A percentile compares a stretch with the other conserved stretches of the same genome.
phyloP scores from a whole-genome alignment of 2,329 filamentous ascomycete species.

The Aspergillus novofumigatus region DNA sequence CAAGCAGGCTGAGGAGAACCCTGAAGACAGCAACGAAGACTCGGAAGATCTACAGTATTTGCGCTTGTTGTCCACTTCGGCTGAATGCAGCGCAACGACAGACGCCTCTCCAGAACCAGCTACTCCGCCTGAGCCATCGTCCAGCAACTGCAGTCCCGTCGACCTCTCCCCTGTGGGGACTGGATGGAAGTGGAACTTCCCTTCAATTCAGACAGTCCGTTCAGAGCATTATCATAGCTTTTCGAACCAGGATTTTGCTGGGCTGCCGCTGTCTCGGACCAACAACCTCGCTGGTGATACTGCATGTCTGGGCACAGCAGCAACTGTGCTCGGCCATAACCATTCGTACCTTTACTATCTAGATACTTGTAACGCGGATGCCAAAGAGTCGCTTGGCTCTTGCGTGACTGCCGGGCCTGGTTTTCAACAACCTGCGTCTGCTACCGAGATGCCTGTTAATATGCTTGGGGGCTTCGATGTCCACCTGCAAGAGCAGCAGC shows the following conservation, averaged over 20 bases:
- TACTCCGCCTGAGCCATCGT: conserved; percentile 30
- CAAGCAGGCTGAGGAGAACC: conserved; percentile 40
- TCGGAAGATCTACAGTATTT: conserved; percentile 35
- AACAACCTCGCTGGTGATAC: conserved; percentile 10
- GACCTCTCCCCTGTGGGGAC: conserved; percentile 13
- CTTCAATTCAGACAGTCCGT: conserved; percentile 14
- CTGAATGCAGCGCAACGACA: conserved; percentile 35
- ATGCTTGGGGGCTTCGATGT: conserved; percentile 25
- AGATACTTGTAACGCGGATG: conserved; percentile 11
- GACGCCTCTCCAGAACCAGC: conserved; percentile 36
- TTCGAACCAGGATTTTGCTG: conserved; percentile 17
- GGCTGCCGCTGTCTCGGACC: conserved; percentile 17
- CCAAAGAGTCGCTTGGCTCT: conserved; percentile 12
- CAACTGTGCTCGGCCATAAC: conserved; percentile 10
- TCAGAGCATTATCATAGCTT: conserved; percentile 19
- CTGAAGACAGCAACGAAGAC: conserved; percentile 33
- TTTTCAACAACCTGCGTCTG: conserved; percentile 8
- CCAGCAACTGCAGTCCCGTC: conserved; percentile 18
- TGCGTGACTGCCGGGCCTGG: conserved; percentile 13
- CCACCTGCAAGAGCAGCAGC: conserved; percentile 18
- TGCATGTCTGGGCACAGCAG: conserved; percentile 11
- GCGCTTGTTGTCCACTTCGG: conserved; percentile 31
- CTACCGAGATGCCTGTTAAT: conserved; percentile 17
- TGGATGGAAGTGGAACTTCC: conserved; percentile 29
- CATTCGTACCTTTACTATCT: conserved; percentile 25